A percentile compares a stretch with the other conserved stretches of the same genome.
Conservation (phyloP, 495 filamentous ascomycete genomes). For the Glonium stellatum region DNA sequence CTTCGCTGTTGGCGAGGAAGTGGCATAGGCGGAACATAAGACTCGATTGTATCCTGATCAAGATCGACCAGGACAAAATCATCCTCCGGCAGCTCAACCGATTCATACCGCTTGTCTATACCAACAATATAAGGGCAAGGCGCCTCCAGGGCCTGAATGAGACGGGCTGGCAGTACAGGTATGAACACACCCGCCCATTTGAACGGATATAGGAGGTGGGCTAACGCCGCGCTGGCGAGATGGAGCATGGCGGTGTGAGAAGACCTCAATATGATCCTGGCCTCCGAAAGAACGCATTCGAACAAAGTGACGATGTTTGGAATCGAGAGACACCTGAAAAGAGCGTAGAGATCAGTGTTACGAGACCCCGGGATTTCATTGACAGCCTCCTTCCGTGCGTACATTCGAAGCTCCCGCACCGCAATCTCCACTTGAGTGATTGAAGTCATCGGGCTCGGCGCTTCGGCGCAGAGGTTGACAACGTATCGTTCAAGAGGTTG, state of each 20-base stretch:
- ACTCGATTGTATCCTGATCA: slow-evolving; percentile 81
- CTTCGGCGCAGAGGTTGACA: slow-evolving; percentile 94
- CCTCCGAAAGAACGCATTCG: slow-evolving; percentile 88
- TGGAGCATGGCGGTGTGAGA: slow-evolving; percentile 96
- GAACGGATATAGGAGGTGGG: slow-evolving; percentile 79
- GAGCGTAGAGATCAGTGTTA: slow-evolving; percentile 85
- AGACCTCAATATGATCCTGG: slow-evolving; percentile 90
- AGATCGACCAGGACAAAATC: slow-evolving; percentile 43
- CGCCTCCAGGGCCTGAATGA: slow-evolving; percentile 85
- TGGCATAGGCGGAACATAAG: slow-evolving; percentile 53
- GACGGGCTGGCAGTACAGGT: slow-evolving; percentile 77
- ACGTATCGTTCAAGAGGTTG: slow-evolving; percentile 95
- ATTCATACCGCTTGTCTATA: slow-evolving; percentile 88
- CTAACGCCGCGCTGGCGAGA: slow-evolving; percentile 75
- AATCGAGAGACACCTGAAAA: slow-evolving; percentile 83
- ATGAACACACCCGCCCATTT: slow-evolving; percentile 92
- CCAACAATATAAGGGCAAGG: slow-evolving; percentile 97
- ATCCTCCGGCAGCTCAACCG: slow-evolving; percentile 39
- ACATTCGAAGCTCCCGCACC: slow-evolving; percentile 82
- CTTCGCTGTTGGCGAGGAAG: slow-evolving; percentile 84
- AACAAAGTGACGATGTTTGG: slow-evolving; percentile 87
- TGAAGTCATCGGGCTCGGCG: slow-evolving; percentile 81
- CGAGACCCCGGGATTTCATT: slow-evolving; percentile 93
- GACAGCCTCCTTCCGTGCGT: slow-evolving; percentile 83
- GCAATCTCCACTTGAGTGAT: slow-evolving; percentile 93